Base-by-base conservation (phyloP, 805 yeast genomes). In the Zygoascus tannicola region DNA sequence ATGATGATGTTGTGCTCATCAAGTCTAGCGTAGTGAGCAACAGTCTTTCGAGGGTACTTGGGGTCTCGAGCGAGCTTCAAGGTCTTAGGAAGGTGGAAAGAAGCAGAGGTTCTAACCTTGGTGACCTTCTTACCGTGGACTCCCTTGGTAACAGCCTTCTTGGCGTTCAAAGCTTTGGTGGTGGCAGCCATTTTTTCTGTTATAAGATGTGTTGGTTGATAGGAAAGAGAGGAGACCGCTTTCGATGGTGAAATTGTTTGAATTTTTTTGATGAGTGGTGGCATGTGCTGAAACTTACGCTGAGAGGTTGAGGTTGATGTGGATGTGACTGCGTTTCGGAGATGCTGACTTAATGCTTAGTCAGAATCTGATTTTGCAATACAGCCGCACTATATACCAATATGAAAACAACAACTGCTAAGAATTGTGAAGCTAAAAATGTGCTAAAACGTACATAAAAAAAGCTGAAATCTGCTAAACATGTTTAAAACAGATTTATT, bases 111-210 rank as follows among this genome's bases (percentile, higher is more conserved):
- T 82, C 97, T 87, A 68, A 85, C 92, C 80, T 88, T 88, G 66
- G 78, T 68, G 62, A 84, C 76, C 80, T 87, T 87, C 73, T 83
- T 78, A 64, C 85, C 78, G 80, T 86, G 82, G 64, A 90, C 78
- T 75, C 98, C 98, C 77, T 90, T 92, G 69, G 83, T 82, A 73
- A 85, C 97, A 71, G 97, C 92, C 80, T 90, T 92, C 81, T 92
- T 87, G 72, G 98, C 97, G 73, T 85, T 78, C 69, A 86, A 76
- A 75, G 98, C 98, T 79, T 92, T 84, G 69, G 71, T 59, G 47
- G 62, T 63, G 48, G 63, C 62, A 48, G 65, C 61, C 55, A 49
- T 54, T 23, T 22, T 23, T 22, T 23, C 10, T 16, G 30, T 26
- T 26, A 12, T 26, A 18, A 46, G 46, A 45, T 40, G 44, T 44